Percentiles rank a stretch among this genome's conserved stretches.
Evolutionary conservation across 164 flowering plant species (phyloP).

Genomic region (Aristolochia contorta): DNA sequence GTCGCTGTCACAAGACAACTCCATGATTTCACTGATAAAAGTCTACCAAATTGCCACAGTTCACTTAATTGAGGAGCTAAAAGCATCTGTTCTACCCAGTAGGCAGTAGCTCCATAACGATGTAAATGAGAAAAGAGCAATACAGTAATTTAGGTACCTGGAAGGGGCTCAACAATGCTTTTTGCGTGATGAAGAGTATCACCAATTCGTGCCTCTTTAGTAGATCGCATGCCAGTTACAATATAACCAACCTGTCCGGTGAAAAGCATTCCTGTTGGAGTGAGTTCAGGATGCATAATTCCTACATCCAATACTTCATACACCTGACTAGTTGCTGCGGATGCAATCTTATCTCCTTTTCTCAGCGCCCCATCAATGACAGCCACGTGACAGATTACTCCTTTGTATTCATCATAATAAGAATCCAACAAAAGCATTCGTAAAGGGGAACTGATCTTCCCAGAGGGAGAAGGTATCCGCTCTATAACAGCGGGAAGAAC

Average conservation of each 20-base stretch:
- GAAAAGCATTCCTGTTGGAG: conserved; percentile 69
- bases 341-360: conserved; percentile 83
- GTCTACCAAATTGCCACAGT: too few relatives aligned
- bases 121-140: too few relatives aligned
- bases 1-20: background rate
- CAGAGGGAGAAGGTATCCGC: conserved; percentile 91
- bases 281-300: conserved; percentile 93
- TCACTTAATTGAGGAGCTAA: background rate
- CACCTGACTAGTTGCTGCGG: conserved; percentile 74
- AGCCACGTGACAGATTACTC: conserved; percentile 97
- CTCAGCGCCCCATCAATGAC: conserved; percentile 82
- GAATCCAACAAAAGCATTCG: conserved; percentile 96
- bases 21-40: background rate
- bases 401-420: conserved; percentile 90
- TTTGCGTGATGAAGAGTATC: conserved; percentile 61
- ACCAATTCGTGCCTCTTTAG: conserved; percentile 93
- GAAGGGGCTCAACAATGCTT: conserved; percentile 62
- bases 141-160: conserved; percentile 37
- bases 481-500: conserved; percentile 94
- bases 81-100: background rate
- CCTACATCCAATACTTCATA: conserved; percentile 86
- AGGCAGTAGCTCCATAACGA: too few relatives aligned
- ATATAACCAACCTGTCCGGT: conserved; percentile 96
- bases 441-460: conserved; percentile 44
- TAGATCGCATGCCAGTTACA: conserved; percentile 91